A percentile compares a stretch with the other conserved stretches of the same genome.
Conservation (phyloP, 2,329 filamentous ascomycete species). For the Dactylonectria macrodidyma region DNA sequence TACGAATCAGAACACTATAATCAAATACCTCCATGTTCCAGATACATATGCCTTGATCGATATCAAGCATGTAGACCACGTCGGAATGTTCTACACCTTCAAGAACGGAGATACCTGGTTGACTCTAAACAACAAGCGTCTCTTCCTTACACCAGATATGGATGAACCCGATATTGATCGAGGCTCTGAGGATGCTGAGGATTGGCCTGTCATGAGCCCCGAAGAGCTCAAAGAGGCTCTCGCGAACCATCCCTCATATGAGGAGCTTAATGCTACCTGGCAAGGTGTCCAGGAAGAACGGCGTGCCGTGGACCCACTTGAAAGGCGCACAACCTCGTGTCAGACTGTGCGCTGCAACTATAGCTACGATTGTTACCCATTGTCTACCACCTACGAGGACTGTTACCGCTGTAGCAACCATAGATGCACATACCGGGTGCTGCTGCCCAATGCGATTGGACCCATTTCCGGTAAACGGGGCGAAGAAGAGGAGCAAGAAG, state of each 20-base stretch:
- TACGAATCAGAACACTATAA: not conserved
- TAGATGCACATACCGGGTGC: too few relatives aligned
- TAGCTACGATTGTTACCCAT: too few relatives aligned
- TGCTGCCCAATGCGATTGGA: too few relatives aligned
- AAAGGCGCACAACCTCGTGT: not conserved
- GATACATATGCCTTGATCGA: not conserved
- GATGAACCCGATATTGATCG: not conserved
- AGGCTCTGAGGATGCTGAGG: not conserved
- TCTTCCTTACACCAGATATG: not conserved
- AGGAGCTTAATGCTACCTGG: not conserved
- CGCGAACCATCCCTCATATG: not conserved
- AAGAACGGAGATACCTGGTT: not conserved
- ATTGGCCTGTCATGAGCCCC: not conserved
- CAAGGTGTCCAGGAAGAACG: not conserved
- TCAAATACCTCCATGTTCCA: not conserved
- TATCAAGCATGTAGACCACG: not conserved
- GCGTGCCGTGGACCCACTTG: not conserved
- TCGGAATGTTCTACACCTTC: not conserved
- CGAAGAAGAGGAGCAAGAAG: too few relatives aligned
- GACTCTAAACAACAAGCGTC: not conserved
- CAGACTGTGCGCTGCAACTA: not conserved
- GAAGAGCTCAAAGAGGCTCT: not conserved
- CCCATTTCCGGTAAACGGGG: too few relatives aligned
- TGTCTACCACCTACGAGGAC: too few relatives aligned
- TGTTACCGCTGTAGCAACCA: too few relatives aligned